Evolutionary conservation across 768 basidiomycete genomes (phyloP), one percentile per base, ranked within the genome.

Genomic region (Phaeolepiota aurea): DNA sequence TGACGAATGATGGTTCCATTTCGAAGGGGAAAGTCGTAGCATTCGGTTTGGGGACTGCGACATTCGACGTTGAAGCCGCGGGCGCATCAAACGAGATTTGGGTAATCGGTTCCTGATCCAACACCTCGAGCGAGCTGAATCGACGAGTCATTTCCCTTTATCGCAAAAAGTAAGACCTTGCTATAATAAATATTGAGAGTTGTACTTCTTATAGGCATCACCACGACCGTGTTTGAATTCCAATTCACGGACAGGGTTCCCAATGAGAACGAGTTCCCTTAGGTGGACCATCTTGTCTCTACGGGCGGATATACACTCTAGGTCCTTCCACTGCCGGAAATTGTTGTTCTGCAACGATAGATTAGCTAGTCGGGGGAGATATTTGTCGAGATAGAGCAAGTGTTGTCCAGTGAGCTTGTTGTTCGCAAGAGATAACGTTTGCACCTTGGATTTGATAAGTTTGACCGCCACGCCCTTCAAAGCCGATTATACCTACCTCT

Each of bases 351-450:
- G 80, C 18, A 89, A 56, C 2, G 91, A 87, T 10, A 92, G 70
- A 49, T 88, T 88, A 48, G 74, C 77, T 7, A 96, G 68, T 18
- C 75, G 74, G 0, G 92, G 92, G 1, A 98, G 69, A 51, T 81
- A 90, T 54, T 78, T 76, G 16, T 76, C 63, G 20, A 94, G 65
- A 20, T 74, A 68, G 11, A 71, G 62, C 14, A 94, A 60, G 41
- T 80, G 64, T 3, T 70, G 57, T 4, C 87, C 79, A 34, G 59
- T 69, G 19, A 70, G 51, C 42, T 87, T 74, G 47, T 82, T 80
- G 55, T 86, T 79, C 30, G 90, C 87, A 31, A 98, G 69, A 0
- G 90, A 93, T 10, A 98, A 61, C 0, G 92, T 91, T 56, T 82
- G 73, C 28, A 84, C 74, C 82, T 85, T 37, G 20, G 10, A 20